Evolutionary conservation across 2,329 filamentous ascomycete species (phyloP).

Genomic region (Colletotrichum chrysophilum): DNA sequence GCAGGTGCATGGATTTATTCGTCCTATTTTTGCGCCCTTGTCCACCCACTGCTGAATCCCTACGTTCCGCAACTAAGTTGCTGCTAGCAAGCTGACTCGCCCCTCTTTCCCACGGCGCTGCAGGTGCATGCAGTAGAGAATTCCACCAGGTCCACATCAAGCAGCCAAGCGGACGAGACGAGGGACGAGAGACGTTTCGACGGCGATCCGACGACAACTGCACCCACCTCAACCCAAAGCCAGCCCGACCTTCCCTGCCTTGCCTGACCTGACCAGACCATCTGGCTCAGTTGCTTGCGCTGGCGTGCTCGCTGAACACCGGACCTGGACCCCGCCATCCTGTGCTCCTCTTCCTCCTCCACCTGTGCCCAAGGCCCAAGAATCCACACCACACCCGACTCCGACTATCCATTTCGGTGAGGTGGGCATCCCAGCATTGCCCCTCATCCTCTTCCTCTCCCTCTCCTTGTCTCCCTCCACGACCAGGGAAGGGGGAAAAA

Average conservation of each 20-base stretch:
- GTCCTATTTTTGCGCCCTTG: constrained; percentile 13
- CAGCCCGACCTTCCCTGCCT: background rate
- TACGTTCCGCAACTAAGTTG: background rate
- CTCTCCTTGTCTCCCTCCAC: background rate
- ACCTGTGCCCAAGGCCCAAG: background rate
- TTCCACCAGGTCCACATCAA: background rate
- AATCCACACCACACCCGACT: constrained; percentile 11
- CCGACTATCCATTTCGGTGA: constrained; percentile 1
- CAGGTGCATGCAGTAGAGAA: constrained; percentile 14
- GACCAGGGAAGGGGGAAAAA: background rate
- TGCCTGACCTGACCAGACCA: background rate
- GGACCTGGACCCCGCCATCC: constrained; percentile 16
- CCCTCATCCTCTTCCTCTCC: constrained; percentile 22
- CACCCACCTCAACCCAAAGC: constrained; percentile 6
- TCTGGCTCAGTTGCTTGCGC: background rate
- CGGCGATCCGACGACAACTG: constrained; percentile 8
- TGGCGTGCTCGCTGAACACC: background rate
- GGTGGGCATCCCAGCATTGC: constrained; percentile 9
- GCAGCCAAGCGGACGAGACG: background rate
- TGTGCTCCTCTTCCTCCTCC: background rate
- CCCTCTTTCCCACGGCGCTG: constrained; percentile 14
- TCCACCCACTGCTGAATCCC: background rate
- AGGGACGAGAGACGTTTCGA: constrained; percentile 8
- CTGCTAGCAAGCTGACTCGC: constrained; percentile 13
- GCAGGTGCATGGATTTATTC: constrained; percentile 8